Evolutionary conservation across 768 basidiomycete genomes (phyloP).

Genomic region (Gymnopilus dilepis): DNA sequence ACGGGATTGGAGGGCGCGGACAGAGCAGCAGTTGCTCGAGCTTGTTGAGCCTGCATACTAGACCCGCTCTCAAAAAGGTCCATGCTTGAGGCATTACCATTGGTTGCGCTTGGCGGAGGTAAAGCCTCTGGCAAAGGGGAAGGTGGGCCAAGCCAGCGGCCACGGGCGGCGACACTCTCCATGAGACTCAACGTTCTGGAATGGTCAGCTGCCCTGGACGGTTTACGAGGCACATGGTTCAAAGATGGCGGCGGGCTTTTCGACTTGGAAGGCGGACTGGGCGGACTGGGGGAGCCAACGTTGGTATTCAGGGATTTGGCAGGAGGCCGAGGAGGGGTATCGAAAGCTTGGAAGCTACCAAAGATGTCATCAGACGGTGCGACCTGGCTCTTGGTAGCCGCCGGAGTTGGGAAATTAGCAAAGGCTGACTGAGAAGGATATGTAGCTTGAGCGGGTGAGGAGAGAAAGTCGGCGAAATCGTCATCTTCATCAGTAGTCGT

Average conservation of each 20-base stretch:
- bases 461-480: conserved; percentile 59
- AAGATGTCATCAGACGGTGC: conserved; percentile 24
- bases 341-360: conserved; percentile 56
- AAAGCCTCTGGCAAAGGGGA: conserved; percentile 50
- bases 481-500: conserved; percentile 44
- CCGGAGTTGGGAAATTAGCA: conserved; percentile 18
- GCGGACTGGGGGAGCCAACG: neutral
- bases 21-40: conserved; percentile 33
- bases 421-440: conserved; percentile 22
- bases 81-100: conserved; percentile 22
- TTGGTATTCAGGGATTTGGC: conserved; percentile 16
- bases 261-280: conserved; percentile 15
- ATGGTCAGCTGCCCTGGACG: conserved; percentile 50
- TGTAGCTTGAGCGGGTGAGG: conserved; percentile 35
- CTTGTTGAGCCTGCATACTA: conserved; percentile 37
- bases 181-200: conserved; percentile 63
- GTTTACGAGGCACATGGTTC: conserved; percentile 26
- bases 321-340: conserved; percentile 34
- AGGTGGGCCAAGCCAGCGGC: conserved; percentile 54
- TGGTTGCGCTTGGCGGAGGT: conserved; percentile 34
- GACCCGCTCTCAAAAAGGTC: conserved; percentile 34
- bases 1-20: conserved; percentile 10
- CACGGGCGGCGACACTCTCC: conserved; percentile 57
- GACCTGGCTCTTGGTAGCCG: neutral
- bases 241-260: conserved; percentile 14